These are phyloP conservation scores for Phialocephala subalpina DNA, from an alignment of 2,329 filamentous ascomycete genomes.

Conservation along the genomic window DNA sequence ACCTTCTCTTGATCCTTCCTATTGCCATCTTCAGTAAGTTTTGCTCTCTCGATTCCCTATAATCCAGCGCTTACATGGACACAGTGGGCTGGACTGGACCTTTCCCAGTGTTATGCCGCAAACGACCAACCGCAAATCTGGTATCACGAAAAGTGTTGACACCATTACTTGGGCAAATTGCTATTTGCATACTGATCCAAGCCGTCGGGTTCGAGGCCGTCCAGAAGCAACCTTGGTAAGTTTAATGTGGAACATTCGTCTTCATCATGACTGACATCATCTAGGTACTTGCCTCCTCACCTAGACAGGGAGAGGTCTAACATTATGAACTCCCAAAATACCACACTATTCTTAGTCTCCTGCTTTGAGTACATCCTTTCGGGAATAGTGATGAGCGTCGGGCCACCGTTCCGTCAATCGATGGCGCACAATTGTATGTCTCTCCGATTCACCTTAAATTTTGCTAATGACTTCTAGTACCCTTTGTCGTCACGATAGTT, in stretches of 20 bases:
- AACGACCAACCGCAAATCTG: constrained; percentile 89
- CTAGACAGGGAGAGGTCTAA: constrained; percentile 82
- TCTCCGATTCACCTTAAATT: constrained; percentile 10
- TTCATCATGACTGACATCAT: neutral
- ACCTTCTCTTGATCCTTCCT: constrained; percentile 88
- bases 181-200: constrained; percentile 81
- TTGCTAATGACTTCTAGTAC: constrained; percentile 59
- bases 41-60: neutral
- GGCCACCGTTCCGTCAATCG: constrained; percentile 84
- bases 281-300: constrained; percentile 79
- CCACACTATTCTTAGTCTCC: constrained; percentile 85
- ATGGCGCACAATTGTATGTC: constrained; percentile 79
- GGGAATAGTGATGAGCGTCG: constrained; percentile 89
- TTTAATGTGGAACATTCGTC: constrained; percentile 11
- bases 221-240: constrained; percentile 79
- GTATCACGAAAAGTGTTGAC: constrained; percentile 92
- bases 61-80: constrained; percentile 55
- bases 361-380: constrained; percentile 96
- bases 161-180: constrained; percentile 88
- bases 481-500: constrained; percentile 82
- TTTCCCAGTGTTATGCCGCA: constrained; percentile 77
- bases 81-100: constrained; percentile 93
- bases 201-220: constrained; percentile 77
- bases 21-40: constrained; percentile 90
- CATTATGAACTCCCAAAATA: constrained; percentile 92